Conservation (phyloP, 192 early-diverging fungal species). For the Haplosporangium gracile region DNA sequence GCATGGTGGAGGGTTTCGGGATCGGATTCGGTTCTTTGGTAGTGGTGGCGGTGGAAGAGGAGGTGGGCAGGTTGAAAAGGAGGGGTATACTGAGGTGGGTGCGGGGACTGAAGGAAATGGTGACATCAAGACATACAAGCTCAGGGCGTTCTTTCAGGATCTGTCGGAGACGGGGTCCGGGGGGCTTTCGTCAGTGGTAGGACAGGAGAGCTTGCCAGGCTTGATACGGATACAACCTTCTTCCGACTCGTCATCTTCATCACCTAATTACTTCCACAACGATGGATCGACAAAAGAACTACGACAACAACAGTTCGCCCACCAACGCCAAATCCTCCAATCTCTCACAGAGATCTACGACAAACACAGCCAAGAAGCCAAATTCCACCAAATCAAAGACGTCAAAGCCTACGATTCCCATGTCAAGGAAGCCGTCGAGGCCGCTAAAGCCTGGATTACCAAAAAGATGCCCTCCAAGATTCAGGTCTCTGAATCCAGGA, state of each 20-base stretch:
- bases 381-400: slow-evolving; percentile 10
- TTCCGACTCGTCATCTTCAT: background rate
- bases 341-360: background rate
- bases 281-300: background rate
- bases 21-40: background rate
- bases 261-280: background rate
- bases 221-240: background rate
- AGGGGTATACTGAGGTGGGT: background rate
- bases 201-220: background rate
- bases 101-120: background rate
- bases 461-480: slow-evolving; percentile 8
- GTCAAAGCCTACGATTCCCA: background rate
- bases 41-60: background rate
- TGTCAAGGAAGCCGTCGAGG: background rate
- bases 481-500: background rate
- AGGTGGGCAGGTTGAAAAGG: background rate
- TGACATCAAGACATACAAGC: slow-evolving; percentile 19
- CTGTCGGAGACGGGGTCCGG: background rate
- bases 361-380: background rate
- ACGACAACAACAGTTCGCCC: background rate
- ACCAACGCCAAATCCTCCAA: slow-evolving; percentile 15
- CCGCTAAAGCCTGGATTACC: background rate
- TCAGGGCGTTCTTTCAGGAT: slow-evolving; percentile 33
- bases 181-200: background rate
- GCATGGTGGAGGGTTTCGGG: background rate